Conservation (phyloP, 1,284 basidiomycete species). For the Malassezia yamatoensis region DNA sequence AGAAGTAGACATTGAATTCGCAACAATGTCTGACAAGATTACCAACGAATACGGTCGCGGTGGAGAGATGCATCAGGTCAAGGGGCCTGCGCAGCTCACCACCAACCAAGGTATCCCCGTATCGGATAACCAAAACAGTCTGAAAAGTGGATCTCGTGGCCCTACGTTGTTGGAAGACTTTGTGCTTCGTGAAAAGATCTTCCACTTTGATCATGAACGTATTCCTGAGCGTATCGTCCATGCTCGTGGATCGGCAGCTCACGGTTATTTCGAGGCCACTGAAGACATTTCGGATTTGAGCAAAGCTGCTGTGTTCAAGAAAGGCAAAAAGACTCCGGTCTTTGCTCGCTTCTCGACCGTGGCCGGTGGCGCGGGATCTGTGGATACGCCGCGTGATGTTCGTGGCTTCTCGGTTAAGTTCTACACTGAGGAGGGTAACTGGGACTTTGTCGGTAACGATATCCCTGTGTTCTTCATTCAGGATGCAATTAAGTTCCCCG, state of each 20-base stretch:
- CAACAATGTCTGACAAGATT: neutral
- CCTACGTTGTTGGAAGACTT: conserved; percentile 28
- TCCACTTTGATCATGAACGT: conserved; percentile 84
- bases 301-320: conserved; percentile 53
- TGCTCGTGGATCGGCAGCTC: conserved; percentile 59
- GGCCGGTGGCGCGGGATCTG: conserved; percentile 57
- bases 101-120: conserved; percentile 7
- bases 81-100: neutral
- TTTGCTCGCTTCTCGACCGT: conserved; percentile 52
- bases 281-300: conserved; percentile 69
- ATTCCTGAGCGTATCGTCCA: conserved; percentile 80
- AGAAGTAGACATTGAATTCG: neutral
- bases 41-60: neutral
- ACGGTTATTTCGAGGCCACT: conserved; percentile 74
- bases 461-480: conserved; percentile 47
- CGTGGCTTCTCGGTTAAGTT: conserved; percentile 87
- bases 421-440: conserved; percentile 65
- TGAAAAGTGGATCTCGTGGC: conserved; percentile 7
- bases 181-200: conserved; percentile 57
- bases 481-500: conserved; percentile 51
- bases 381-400: conserved; percentile 79
- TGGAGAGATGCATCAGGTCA: conserved; percentile 4
- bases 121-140: conserved; percentile 5
- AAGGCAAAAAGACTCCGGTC: conserved; percentile 31
- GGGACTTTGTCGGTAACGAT: conserved; percentile 29